Base-by-base conservation (phyloP, 2,329 filamentous ascomycete genomes). In the Pezicula radicicola region DNA sequence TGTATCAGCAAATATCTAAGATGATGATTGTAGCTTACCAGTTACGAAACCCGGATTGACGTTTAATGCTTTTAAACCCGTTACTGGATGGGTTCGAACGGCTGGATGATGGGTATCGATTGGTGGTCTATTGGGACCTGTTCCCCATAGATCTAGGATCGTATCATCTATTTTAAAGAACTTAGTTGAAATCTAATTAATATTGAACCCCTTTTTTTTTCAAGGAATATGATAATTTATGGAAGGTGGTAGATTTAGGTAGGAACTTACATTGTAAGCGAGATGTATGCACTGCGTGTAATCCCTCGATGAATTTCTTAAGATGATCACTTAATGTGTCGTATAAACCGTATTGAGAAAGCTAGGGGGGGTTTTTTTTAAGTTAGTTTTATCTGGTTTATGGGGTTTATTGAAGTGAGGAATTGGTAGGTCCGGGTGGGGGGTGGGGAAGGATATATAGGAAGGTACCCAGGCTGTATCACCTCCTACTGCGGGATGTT, bases 401-500 rank as follows among this genome's bases (percentile, higher is more conserved):
- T 21, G 5, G 3, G 5, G 3, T 21, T 21, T 21, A 21, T 21
- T 3, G 21, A 21, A 21, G 21, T 21, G 21, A 21, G 3, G 21
- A 21, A 5, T 21, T 21, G 21, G 21, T 21, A 21, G n/a, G n/a
- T n/a, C n/a, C n/a, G n/a, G 21, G 5, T 21, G 5, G 21, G 21
- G 21, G 21, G 5, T 3, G 21, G 21, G 3, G 21, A 21, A 21
- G n/a, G n/a, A n/a, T n/a, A n/a, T n/a, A n/a, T n/a, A n/a, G n/a
- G n/a, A n/a, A 21, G 21, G 83, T 85, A 60, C 55, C 58, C 58
- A 44, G 78, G 75, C 1, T 89, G 91, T 54, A 81, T 86, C 66
- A 94, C 90, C 28, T 94, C 79, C 50, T 89, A 77, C 66, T 92
- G 94, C 40, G 0, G 76, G 75, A 52, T 76, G 73, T 48, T 76